A percentile compares a stretch with the other conserved stretches of the same genome.
Evolutionary conservation across 2,329 filamentous ascomycete species (phyloP).

Genomic region (Pseudopyrenochaeta lycopersici): DNA sequence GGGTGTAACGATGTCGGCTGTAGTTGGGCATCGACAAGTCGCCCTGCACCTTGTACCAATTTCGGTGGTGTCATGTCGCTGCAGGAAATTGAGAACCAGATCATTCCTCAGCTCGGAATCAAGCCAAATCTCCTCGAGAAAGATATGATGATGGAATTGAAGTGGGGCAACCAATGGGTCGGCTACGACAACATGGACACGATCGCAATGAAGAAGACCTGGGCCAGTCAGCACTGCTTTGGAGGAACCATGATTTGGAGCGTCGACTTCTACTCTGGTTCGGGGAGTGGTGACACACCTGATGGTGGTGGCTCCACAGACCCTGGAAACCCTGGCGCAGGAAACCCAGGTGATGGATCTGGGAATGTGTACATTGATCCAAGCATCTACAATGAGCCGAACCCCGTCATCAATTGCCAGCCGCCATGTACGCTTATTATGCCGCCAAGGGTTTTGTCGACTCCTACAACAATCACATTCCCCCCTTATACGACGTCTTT

Average conservation of each 20-base stretch:
- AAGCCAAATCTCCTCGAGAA: slow-evolving; percentile 30
- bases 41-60: slow-evolving; percentile 30
- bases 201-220: slow-evolving; percentile 57
- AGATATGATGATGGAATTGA: slow-evolving; percentile 44
- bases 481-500: slow-evolving; percentile 1
- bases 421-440: slow-evolving; percentile 10
- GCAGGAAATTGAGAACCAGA: slow-evolving; percentile 47
- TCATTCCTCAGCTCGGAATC: slow-evolving; percentile 20
- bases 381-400: neutral
- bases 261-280: slow-evolving; percentile 14
- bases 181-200: slow-evolving; percentile 52
- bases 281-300: too few species aligned
- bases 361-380: slow-evolving; percentile 7
- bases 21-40: slow-evolving; percentile 29
- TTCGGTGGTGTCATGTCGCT: slow-evolving; percentile 40
- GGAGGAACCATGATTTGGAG: slow-evolving; percentile 36
- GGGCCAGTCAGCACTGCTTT: slow-evolving; percentile 38
- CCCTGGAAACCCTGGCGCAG: too few species aligned
- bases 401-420: slow-evolving; percentile 2
- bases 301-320: too few species aligned
- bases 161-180: slow-evolving; percentile 48
- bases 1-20: slow-evolving; percentile 45
- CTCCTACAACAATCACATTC: slow-evolving; percentile 7
- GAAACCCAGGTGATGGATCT: neutral
- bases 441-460: slow-evolving; percentile 5